Base-by-base conservation (phyloP, 1,139 yeast genomes). In the Geotrichum siamense region DNA sequence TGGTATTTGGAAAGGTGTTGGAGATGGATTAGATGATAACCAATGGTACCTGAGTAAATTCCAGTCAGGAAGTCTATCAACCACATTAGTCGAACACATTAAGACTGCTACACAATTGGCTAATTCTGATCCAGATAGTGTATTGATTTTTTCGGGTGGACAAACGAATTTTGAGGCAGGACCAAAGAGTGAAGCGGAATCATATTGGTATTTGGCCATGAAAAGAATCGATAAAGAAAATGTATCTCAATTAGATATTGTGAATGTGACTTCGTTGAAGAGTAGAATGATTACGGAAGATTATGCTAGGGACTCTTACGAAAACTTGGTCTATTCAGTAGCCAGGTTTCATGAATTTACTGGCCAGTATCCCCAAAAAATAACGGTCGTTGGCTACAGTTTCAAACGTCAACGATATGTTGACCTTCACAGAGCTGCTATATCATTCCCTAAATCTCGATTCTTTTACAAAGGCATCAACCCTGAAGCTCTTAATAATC, bases 231-330 rank as follows among this genome's bases (percentile, higher is more conserved):
- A 38, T 27, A 37, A 44, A n/a, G 5, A 16, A 8, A 8, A 15
- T n/a, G 32, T 8, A 6, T 8, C 13, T 6, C 35, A 37, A 3
- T 25, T 26, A 13, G 32, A 26, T 23, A 44, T 41, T 35, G 35
- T 28, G 27, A 33, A 27, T 2, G 53, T 52, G 1, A 45, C 39
- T 0, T 38, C 43, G 2, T 31, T 60, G 1, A 43, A 54, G 2
- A 49, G 56, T 10, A 58, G 74, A 26, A 58, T 74, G 2, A 48
- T 64, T 3, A 58, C 73, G 2, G 95, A 85, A 56, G 86, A 80
- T 53, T 81, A 65, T 60, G 89, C 95, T 0, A 65, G 86, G 37
- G 94, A 85, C 59, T 83, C 94, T 1, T 81, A 80, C 59, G 94
- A 85, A 57, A 85, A 85, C 58, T 73, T 84, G 5, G 51, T 82